Percentiles rank a stretch among this genome's conserved stretches.
phyloP scores from a whole-genome alignment of 495 filamentous ascomycete genomes.

The Aspergillus ellipticus region DNA sequence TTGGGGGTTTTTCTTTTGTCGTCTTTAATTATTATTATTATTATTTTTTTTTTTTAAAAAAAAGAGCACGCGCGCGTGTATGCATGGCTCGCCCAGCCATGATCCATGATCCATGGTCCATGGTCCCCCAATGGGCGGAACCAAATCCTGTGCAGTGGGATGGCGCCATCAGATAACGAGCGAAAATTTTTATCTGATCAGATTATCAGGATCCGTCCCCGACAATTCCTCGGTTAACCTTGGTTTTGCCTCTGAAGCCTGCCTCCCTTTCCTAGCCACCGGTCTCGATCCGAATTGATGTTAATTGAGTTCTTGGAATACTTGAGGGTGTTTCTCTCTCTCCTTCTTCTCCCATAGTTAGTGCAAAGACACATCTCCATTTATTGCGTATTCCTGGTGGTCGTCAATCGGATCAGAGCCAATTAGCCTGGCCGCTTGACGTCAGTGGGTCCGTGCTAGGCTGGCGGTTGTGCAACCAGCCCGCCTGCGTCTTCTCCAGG shows the following conservation, averaged over 20 bases:
- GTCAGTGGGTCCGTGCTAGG: constrained; percentile 8
- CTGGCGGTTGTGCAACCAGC: neutral
- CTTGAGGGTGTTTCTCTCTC: neutral
- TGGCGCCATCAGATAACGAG: constrained; percentile 26
- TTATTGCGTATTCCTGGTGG: neutral
- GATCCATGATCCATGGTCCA: neutral
- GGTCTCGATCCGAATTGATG: neutral
- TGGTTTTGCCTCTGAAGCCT: neutral
- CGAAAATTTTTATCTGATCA: constrained; percentile 28
- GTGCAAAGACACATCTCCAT: neutral
- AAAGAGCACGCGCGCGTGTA: neutral
- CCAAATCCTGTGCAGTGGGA: constrained; percentile 9
- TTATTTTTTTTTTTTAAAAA: no score
- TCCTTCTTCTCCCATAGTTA: neutral
- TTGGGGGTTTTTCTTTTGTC: no score
- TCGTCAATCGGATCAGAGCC: neutral
- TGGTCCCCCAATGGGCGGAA: constrained; percentile 1
- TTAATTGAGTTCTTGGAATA: neutral
- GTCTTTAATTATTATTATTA: no score
- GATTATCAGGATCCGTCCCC: constrained; percentile 18
- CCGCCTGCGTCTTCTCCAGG: neutral
- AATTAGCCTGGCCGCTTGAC: constrained; percentile 4
- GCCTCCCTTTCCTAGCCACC: no score
- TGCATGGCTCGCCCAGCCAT: constrained; percentile 1
- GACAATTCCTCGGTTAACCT: neutral